phyloP scores from a whole-genome alignment of 2,329 filamentous ascomycete species.

The Monilinia aucupariae region DNA sequence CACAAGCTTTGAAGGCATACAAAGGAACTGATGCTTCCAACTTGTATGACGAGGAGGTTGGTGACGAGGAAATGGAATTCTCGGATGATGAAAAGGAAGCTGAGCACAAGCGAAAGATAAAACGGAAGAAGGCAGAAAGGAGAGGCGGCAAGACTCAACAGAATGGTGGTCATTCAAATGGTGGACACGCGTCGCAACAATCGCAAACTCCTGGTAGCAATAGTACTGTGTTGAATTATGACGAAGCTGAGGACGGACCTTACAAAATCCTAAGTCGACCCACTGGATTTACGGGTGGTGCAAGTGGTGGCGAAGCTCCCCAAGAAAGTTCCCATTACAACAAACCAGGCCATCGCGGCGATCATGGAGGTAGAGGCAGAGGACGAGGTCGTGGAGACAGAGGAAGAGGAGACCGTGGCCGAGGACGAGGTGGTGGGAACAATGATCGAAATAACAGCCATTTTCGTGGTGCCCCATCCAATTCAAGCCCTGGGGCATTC shows the following conservation, averaged over 20 bases:
- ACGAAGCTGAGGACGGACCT: slow-evolving; percentile 62
- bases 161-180: slow-evolving; percentile 36
- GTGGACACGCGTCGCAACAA: slow-evolving; percentile 36
- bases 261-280: slow-evolving; percentile 69
- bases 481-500: slow-evolving; percentile 16
- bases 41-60: slow-evolving; percentile 86
- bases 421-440: slow-evolving; percentile 29
- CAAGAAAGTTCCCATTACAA: slow-evolving; percentile 34
- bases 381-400: slow-evolving; percentile 26
- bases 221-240: slow-evolving; percentile 54
- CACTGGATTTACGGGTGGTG: slow-evolving; percentile 47
- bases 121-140: slow-evolving; percentile 60
- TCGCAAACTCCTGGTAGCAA: slow-evolving; percentile 35
- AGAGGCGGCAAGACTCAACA: slow-evolving; percentile 46
- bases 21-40: slow-evolving; percentile 96
- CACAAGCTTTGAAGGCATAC: slow-evolving; percentile 67
- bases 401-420: slow-evolving; percentile 26
- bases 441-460: slow-evolving; percentile 25
- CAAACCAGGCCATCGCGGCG: slow-evolving; percentile 23
- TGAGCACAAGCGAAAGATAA: slow-evolving; percentile 66
- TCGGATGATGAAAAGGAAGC: slow-evolving; percentile 94
- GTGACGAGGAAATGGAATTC: slow-evolving; percentile 84
- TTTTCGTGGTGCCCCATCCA: slow-evolving; percentile 21
- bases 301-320: slow-evolving; percentile 39
- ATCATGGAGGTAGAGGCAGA: slow-evolving; percentile 25